Conservation (phyloP, 257 asterid genomes). For the Solanum medicagineum region DNA sequence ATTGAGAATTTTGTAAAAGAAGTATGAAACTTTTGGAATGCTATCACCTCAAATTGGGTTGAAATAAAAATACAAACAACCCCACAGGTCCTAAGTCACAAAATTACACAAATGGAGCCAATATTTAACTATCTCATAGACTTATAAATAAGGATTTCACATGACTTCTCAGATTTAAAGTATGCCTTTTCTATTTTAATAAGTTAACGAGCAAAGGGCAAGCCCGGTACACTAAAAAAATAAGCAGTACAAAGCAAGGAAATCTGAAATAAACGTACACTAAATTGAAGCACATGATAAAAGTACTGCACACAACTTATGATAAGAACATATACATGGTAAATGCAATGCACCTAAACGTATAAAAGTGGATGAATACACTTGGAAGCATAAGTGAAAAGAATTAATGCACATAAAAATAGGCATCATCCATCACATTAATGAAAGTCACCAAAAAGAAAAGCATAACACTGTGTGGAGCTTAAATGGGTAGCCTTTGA, state of each 20-base stretch:
- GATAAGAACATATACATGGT: background rate
- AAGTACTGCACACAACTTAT: background rate
- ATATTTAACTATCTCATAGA: background rate
- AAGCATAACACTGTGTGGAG: background rate
- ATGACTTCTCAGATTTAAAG: background rate
- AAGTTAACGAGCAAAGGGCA: background rate
- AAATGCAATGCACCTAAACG: background rate
- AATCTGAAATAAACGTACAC: background rate
- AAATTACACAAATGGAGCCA: background rate
- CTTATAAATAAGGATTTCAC: background rate
- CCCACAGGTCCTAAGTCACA: background rate
- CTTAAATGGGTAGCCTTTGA: background rate
- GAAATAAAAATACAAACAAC: background rate
- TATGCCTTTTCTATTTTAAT: background rate
- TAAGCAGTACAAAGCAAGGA: background rate
- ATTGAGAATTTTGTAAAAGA: background rate
- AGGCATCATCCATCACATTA: background rate
- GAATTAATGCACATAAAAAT: background rate
- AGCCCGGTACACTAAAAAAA: background rate
- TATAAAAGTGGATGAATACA: background rate
- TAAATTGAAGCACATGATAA: background rate
- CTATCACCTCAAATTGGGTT: background rate
- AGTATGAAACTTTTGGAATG: background rate
- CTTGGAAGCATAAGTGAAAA: background rate
- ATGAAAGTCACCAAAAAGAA: background rate